A percentile compares a stretch with the other conserved stretches of the same genome.
These are phyloP conservation scores for Saccharomyces hybrid DNA, from an alignment of 1,139 yeast genomes.

Conservation along the genomic window DNA sequence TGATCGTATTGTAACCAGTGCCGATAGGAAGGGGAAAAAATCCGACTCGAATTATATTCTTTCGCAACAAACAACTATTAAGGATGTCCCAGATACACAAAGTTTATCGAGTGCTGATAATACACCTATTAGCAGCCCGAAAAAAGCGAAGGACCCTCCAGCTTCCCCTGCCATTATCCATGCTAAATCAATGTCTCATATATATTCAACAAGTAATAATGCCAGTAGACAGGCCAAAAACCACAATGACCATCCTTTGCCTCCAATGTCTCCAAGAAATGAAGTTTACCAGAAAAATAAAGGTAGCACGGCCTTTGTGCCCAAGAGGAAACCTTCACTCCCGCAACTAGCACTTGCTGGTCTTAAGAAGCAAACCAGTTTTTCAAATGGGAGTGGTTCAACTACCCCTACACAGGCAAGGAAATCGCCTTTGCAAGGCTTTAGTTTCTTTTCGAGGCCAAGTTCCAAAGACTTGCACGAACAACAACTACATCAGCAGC, in stretches of 20 bases:
- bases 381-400: slow-evolving; percentile 13
- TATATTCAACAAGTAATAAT: background rate
- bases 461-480: slow-evolving; percentile 20
- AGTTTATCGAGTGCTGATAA: slow-evolving; percentile 24
- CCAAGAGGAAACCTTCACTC: slow-evolving; percentile 24
- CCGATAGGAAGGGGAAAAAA: background rate
- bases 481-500: slow-evolving; percentile 7
- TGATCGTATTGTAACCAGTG: background rate
- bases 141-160: slow-evolving; percentile 5
- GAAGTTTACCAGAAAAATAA: slow-evolving; percentile 9
- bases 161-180: slow-evolving; percentile 2
- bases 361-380: slow-evolving; percentile 23
- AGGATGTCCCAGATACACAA: slow-evolving; percentile 27
- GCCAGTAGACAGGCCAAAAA: background rate
- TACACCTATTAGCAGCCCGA: slow-evolving; percentile 23
- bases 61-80: slow-evolving; percentile 19
- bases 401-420: slow-evolving; percentile 16
- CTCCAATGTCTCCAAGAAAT: slow-evolving; percentile 1
- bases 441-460: slow-evolving; percentile 27
- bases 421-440: slow-evolving; percentile 29
- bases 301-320: slow-evolving; percentile 9
- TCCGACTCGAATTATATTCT: slow-evolving; percentile 10
- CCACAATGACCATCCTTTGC: background rate
- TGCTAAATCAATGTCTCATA: slow-evolving; percentile 2
- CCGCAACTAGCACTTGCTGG: slow-evolving; percentile 25